Conservation (phyloP, 352 stramenopile species). For the Phytopythium kandeliae region DNA sequence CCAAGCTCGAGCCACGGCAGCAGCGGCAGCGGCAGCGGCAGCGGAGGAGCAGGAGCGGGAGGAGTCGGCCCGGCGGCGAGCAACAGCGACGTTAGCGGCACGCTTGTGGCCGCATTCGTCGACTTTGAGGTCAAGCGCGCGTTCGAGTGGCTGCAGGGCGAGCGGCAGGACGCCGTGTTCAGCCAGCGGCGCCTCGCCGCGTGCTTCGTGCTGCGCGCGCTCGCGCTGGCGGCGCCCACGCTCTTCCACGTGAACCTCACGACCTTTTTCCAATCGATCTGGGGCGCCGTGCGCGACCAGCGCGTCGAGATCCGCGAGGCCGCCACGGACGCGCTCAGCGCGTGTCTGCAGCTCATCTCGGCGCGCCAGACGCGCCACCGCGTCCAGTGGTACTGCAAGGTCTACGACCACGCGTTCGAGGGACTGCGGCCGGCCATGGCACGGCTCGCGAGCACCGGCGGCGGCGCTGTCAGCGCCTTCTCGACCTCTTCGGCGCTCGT, state of each 20-base stretch:
- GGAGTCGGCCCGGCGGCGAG: not conserved
- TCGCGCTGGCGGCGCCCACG: slow-evolving; percentile 82
- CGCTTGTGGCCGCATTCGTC: slow-evolving; percentile 85
- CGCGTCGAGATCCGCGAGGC: slow-evolving; percentile 80
- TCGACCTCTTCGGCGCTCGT: slow-evolving; percentile 1
- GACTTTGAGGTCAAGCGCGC: slow-evolving; percentile 91
- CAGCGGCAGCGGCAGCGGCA: not conserved
- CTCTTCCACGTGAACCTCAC: slow-evolving; percentile 90
- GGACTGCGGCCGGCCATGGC: slow-evolving; percentile 29
- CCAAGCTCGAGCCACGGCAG: not conserved
- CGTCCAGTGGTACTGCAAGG: slow-evolving; percentile 91
- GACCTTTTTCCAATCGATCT: slow-evolving; percentile 93
- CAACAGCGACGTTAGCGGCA: slow-evolving; percentile 65
- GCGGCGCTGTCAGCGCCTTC: slow-evolving; percentile 2
- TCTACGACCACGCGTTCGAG: slow-evolving; percentile 89
- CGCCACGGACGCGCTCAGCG: slow-evolving; percentile 74
- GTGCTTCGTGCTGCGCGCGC: slow-evolving; percentile 84
- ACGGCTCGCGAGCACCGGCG: slow-evolving; percentile 9
- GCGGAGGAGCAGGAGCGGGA: too few species aligned
- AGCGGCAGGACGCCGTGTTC: slow-evolving; percentile 60
- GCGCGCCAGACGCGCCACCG: slow-evolving; percentile 72
- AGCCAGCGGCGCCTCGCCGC: slow-evolving; percentile 71
- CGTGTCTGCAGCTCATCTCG: slow-evolving; percentile 86
- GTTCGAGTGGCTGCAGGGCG: slow-evolving; percentile 85
- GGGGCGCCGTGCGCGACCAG: slow-evolving; percentile 71